Percentiles rank a stretch among this genome's conserved stretches.
Evolutionary conservation across 345 rosid genomes (phyloP).

Genomic region (Pistacia atlantica): DNA sequence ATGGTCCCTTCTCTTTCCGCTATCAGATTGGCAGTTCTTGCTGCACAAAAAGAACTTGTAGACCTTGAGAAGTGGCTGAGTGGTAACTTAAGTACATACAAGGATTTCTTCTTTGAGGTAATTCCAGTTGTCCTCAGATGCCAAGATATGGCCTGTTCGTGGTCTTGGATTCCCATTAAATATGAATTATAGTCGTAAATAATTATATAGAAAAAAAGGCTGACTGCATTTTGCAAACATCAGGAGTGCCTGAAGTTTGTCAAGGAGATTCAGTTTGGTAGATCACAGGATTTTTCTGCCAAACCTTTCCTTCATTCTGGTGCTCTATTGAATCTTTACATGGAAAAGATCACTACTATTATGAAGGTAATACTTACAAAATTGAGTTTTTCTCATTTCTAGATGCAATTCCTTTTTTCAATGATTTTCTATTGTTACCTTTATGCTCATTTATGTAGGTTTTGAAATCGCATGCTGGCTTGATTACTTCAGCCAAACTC

Average conservation of each 20-base stretch:
- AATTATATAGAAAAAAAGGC: slow-evolving; percentile 16
- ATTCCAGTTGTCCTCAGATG: slow-evolving; percentile 6
- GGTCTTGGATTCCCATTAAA: background rate
- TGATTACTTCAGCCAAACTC: slow-evolving; percentile 51
- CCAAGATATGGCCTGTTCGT: background rate
- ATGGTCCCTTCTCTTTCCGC: slow-evolving; percentile 67
- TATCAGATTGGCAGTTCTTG: slow-evolving; percentile 82
- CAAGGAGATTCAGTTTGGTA: slow-evolving; percentile 70
- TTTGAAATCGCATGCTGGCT: slow-evolving; percentile 57
- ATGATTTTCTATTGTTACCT: background rate
- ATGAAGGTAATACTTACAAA: slow-evolving; percentile 57
- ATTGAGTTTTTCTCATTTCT: background rate
- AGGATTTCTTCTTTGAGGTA: slow-evolving; percentile 86
- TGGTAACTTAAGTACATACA: slow-evolving; percentile 54
- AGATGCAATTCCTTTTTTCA: background rate
- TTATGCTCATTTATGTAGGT: slow-evolving; percentile 41
- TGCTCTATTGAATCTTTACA: slow-evolving; percentile 55
- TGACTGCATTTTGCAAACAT: slow-evolving; percentile 25
- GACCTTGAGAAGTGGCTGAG: slow-evolving; percentile 89
- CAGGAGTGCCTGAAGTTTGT: slow-evolving; percentile 92
- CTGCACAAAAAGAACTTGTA: slow-evolving; percentile 68
- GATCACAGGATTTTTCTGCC: slow-evolving; percentile 61
- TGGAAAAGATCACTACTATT: slow-evolving; percentile 58
- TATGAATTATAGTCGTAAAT: background rate
- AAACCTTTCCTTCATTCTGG: slow-evolving; percentile 59